These are phyloP conservation scores for Aspergillus asperescens DNA, from an alignment of 495 filamentous ascomycete species.

Conservation along the genomic window DNA sequence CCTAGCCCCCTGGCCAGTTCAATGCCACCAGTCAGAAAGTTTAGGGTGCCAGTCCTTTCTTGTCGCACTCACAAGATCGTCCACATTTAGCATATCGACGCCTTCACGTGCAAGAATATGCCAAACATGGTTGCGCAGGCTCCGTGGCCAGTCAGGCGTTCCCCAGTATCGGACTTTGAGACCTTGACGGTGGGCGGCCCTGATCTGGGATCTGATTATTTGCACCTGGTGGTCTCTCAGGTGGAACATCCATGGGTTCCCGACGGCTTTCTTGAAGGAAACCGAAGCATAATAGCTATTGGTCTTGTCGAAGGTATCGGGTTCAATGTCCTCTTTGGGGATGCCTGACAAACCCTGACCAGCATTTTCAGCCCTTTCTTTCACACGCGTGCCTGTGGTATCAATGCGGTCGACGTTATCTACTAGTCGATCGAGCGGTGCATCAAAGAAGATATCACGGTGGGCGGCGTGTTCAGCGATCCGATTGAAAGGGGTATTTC, in stretches of 20 bases:
- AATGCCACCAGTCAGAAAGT: slow-evolving; percentile 39
- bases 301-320: slow-evolving; percentile 42
- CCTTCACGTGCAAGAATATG: slow-evolving; percentile 64
- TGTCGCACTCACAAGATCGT: slow-evolving; percentile 60
- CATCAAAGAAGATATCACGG: slow-evolving; percentile 62
- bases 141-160: slow-evolving; percentile 70
- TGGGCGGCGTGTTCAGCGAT: slow-evolving; percentile 43
- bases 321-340: slow-evolving; percentile 28
- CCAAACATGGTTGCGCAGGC: slow-evolving; percentile 70
- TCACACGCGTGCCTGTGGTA: background rate
- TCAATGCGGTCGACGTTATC: slow-evolving; percentile 26
- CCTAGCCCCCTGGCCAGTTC: background rate
- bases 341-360: slow-evolving; percentile 37
- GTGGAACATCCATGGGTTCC: slow-evolving; percentile 38
- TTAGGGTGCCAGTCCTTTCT: slow-evolving; percentile 39
- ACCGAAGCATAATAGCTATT: slow-evolving; percentile 46
- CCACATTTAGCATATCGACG: slow-evolving; percentile 71
- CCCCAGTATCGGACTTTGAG: slow-evolving; percentile 76
- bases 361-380: slow-evolving; percentile 14
- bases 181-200: slow-evolving; percentile 62
- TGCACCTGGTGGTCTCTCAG: slow-evolving; percentile 49
- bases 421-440: slow-evolving; percentile 43
- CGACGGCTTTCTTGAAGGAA: slow-evolving; percentile 38
- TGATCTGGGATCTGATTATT: slow-evolving; percentile 58
- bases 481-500: slow-evolving; percentile 66